These are phyloP conservation scores for Globisporangium heterothallicum DNA, from an alignment of 352 stramenopile species.

Conservation along the genomic window DNA sequence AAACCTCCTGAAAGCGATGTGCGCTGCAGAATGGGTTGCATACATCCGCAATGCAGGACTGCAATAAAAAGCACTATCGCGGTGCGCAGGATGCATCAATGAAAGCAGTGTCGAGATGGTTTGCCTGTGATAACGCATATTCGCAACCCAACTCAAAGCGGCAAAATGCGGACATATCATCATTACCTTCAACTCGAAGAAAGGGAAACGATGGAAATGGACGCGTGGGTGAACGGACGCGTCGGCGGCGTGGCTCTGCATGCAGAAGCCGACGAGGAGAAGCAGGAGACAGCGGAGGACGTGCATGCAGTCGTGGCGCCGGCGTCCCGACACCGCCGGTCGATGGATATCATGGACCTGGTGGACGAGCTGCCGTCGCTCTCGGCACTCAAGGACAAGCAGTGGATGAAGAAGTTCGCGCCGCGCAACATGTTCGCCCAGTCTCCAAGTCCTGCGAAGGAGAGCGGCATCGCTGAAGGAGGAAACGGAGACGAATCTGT, in stretches of 20 bases:
- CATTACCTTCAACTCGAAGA: neutral
- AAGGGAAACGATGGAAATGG: conserved; percentile 15
- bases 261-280: neutral
- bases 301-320: neutral
- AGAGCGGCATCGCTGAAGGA: neutral
- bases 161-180: neutral
- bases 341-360: conserved; percentile 47
- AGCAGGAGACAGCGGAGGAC: conserved; percentile 5
- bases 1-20: neutral
- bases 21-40: neutral
- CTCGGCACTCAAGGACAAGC: conserved; percentile 46
- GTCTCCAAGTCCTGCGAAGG: neutral
- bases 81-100: too few species aligned
- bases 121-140: neutral
- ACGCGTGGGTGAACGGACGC: conserved; percentile 10
- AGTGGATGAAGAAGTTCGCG: conserved; percentile 61
- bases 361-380: conserved; percentile 54
- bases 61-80: too few species aligned
- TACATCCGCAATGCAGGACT: neutral
- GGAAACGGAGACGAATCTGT: conserved; percentile 16
- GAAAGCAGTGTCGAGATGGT: neutral
- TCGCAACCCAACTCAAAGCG: too few species aligned
- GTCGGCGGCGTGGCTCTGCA: neutral
- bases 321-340: conserved; percentile 4
- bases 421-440: conserved; percentile 17